phyloP scores from a whole-genome alignment of 345 rosid genomes.

The Bruguiera parviflora region DNA sequence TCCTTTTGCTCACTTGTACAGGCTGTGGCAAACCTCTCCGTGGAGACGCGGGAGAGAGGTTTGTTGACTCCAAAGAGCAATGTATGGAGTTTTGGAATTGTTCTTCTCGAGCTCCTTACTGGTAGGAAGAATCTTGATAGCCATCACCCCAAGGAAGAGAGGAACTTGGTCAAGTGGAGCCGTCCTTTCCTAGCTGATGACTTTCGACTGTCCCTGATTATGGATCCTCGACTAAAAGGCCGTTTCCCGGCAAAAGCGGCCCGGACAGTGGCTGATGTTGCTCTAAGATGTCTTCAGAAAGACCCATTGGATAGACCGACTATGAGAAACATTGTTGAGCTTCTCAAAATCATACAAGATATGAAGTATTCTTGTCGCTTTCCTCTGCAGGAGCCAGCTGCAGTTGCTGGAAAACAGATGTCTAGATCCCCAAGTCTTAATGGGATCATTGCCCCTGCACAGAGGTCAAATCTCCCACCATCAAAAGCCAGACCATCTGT shows the following conservation, averaged over 20 bases:
- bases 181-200: constrained; percentile 80
- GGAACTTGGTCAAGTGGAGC: constrained; percentile 91
- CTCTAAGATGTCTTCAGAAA: constrained; percentile 75
- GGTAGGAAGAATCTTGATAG: constrained; percentile 85
- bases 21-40: constrained; percentile 81
- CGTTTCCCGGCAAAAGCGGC: constrained; percentile 84
- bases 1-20: constrained; percentile 17
- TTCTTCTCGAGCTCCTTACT: constrained; percentile 83
- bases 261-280: constrained; percentile 76
- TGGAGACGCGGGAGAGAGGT: constrained; percentile 91
- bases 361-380: constrained; percentile 73
- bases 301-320: constrained; percentile 92
- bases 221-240: constrained; percentile 92
- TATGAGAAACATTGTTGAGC: constrained; percentile 76
- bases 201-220: constrained; percentile 73
- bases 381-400: constrained; percentile 78
- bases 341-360: constrained; percentile 76
- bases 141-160: constrained; percentile 78
- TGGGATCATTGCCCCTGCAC: constrained; percentile 53
- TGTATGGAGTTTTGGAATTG: constrained; percentile 93
- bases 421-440: constrained; percentile 86
- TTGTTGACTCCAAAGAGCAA: constrained; percentile 93
- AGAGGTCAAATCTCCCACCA: constrained; percentile 63
- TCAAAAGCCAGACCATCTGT: constrained; percentile 43
- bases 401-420: constrained; percentile 60